These are phyloP conservation scores for Trichoderma sp. DNA, from an alignment of 2,329 filamentous ascomycete species.

Conservation along the genomic window DNA sequence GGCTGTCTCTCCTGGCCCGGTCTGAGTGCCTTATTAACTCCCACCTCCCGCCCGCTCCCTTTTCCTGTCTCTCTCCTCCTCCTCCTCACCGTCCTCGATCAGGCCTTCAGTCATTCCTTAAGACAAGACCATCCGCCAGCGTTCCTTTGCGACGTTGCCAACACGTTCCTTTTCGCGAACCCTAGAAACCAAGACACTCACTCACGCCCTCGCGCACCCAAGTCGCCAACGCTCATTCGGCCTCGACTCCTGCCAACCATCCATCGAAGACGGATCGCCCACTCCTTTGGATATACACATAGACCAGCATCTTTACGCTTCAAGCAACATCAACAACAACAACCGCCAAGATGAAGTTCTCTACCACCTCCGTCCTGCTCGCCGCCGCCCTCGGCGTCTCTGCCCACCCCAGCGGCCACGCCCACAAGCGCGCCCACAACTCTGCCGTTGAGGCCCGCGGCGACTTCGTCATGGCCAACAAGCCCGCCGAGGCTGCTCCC, in stretches of 20 bases:
- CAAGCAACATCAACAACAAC: background rate
- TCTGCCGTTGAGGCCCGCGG: slow-evolving; percentile 38
- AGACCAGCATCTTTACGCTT: slow-evolving; percentile 5
- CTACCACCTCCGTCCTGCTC: slow-evolving; percentile 42
- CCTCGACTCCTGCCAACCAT: slow-evolving; percentile 1
- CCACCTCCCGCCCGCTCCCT: slow-evolving; percentile 30
- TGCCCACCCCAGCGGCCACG: slow-evolving; percentile 46
- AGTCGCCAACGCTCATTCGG: slow-evolving; percentile 28
- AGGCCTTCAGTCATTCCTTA: slow-evolving; percentile 33
- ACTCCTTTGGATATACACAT: slow-evolving; percentile 18
- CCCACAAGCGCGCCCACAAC: slow-evolving; percentile 42
- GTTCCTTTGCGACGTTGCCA: slow-evolving; percentile 27
- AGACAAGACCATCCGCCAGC: slow-evolving; percentile 16
- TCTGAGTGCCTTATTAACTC: slow-evolving; percentile 31
- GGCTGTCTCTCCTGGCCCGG: background rate
- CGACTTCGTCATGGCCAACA: slow-evolving; percentile 43
- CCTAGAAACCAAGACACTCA: slow-evolving; percentile 13
- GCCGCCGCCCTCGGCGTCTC: slow-evolving; percentile 47
- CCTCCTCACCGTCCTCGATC: slow-evolving; percentile 23
- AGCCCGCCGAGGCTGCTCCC: slow-evolving; percentile 38
- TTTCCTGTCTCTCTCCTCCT: slow-evolving; percentile 24
- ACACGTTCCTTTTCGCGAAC: slow-evolving; percentile 27
- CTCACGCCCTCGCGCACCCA: slow-evolving; percentile 12
- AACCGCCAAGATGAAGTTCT: slow-evolving; percentile 47
- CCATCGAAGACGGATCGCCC: slow-evolving; percentile 16